phyloP scores from a whole-genome alignment of 23 red algal species.

The Cyanidioschyzon merolae region DNA sequence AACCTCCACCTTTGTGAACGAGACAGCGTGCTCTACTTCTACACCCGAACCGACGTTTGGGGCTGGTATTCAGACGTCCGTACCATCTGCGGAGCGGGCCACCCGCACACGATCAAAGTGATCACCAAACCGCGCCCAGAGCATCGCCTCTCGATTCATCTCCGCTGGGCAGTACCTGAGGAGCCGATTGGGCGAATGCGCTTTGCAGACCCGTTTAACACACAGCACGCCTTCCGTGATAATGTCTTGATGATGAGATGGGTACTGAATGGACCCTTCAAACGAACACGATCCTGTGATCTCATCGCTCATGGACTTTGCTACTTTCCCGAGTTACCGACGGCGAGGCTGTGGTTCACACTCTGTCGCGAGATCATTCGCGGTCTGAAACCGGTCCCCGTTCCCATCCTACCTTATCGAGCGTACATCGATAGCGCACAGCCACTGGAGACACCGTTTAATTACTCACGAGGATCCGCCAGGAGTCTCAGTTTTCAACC shows the following conservation, averaged over 20 bases:
- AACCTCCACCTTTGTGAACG: slow-evolving; percentile 15
- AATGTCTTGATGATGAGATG: slow-evolving; percentile 10
- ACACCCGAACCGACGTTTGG: slow-evolving; percentile 13
- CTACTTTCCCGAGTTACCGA: slow-evolving; percentile 18
- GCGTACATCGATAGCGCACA: not conserved
- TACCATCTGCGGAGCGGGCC: not conserved
- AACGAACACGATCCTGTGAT: not conserved
- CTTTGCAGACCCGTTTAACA: slow-evolving; percentile 6
- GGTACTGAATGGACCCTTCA: not conserved
- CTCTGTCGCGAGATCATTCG: slow-evolving; percentile 1
- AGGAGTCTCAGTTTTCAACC: not conserved
- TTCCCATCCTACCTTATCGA: not conserved
- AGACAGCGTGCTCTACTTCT: not conserved
- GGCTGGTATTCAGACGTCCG: slow-evolving; percentile 13
- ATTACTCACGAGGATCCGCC: not conserved
- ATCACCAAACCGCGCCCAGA: slow-evolving; percentile 10
- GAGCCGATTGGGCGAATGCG: not conserved
- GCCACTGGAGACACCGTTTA: not conserved
- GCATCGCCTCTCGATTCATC: slow-evolving; percentile 4
- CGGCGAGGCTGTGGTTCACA: not conserved
- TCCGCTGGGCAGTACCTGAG: not conserved
- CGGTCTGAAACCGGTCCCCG: not conserved
- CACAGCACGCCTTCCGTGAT: not conserved
- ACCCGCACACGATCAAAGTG: slow-evolving; percentile 12
- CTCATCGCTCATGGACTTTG: slow-evolving; percentile 6